Evolutionary conservation across 768 basidiomycete species (phyloP).

Genomic region (Gloeophyllum trabeum): DNA sequence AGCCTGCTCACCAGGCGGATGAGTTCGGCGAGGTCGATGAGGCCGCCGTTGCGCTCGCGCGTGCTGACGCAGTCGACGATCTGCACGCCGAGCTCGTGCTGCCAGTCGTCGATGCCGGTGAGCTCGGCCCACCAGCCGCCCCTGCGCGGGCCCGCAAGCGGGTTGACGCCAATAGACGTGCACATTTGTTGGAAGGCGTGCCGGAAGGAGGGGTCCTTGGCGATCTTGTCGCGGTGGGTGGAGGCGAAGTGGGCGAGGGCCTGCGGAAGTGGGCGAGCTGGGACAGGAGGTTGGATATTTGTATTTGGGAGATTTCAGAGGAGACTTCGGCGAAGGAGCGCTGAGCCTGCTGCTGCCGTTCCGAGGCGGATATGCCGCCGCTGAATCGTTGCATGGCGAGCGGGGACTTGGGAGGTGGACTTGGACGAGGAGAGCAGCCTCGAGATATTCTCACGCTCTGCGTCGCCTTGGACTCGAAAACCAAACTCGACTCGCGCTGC

Average conservation of each 20-base stretch:
- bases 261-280: conserved; percentile 81
- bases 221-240: conserved; percentile 77
- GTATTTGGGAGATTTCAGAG: conserved; percentile 58
- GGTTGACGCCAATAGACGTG: conserved; percentile 88
- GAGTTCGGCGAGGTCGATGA: conserved; percentile 84
- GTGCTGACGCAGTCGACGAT: conserved; percentile 90
- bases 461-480: too few relatives aligned
- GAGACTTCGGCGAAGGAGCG: conserved; percentile 79
- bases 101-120: conserved; percentile 86
- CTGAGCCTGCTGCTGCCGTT: conserved; percentile 74
- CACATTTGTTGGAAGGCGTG: conserved; percentile 96
- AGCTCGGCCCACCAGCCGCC: conserved; percentile 92
- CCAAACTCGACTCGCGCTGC: too few relatives aligned
- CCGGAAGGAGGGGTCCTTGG: conserved; percentile 74
- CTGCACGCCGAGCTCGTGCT: conserved; percentile 91
- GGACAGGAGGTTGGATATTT: conserved; percentile 67
- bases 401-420: too few relatives aligned
- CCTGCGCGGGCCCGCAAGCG: conserved; percentile 74
- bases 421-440: too few relatives aligned
- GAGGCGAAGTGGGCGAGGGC: conserved; percentile 73
- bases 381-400: conserved; percentile 73
- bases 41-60: conserved; percentile 80
- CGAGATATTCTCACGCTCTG: too few relatives aligned
- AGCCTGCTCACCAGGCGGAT: conserved; percentile 68
- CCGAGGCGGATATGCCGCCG: conserved; percentile 81